phyloP scores from a whole-genome alignment of 441 rosid genomes.

The Gossypium trilobum region DNA sequence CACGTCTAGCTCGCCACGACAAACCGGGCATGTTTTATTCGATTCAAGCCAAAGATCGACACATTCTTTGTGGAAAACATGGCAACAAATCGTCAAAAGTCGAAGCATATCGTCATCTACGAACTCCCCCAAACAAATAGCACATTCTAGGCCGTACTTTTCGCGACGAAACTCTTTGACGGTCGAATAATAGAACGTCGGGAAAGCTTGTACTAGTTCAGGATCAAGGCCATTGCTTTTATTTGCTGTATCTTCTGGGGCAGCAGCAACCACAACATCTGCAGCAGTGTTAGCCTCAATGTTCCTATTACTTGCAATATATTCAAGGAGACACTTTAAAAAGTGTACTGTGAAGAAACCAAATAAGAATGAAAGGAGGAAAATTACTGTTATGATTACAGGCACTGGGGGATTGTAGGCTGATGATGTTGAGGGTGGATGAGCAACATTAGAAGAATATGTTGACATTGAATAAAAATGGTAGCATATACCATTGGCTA shows the following conservation, averaged over 20 bases:
- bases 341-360: slow-evolving; percentile 53
- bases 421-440: slow-evolving; percentile 13
- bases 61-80: slow-evolving; percentile 76
- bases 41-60: slow-evolving; percentile 74
- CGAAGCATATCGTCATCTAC: slow-evolving; percentile 50
- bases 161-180: slow-evolving; percentile 53
- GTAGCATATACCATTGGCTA: slow-evolving; percentile 23
- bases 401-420: slow-evolving; percentile 33
- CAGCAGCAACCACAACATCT: slow-evolving; percentile 18
- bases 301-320: slow-evolving; percentile 33
- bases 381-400: slow-evolving; percentile 37
- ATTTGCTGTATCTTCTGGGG: not conserved
- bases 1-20: slow-evolving; percentile 59
- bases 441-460: not conserved
- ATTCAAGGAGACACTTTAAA: slow-evolving; percentile 45
- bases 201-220: slow-evolving; percentile 45
- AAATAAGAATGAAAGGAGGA: slow-evolving; percentile 40
- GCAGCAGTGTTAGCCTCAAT: slow-evolving; percentile 7
- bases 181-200: slow-evolving; percentile 47
- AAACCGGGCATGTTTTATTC: slow-evolving; percentile 81
- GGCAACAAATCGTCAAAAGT: slow-evolving; percentile 59
- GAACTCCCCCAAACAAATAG: slow-evolving; percentile 72
- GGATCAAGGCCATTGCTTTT: slow-evolving; percentile 52
- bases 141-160: slow-evolving; percentile 64
- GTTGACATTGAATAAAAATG: slow-evolving; percentile 30